Conservation (phyloP, 352 stramenopile species). For the Phytophthora megakarya region DNA sequence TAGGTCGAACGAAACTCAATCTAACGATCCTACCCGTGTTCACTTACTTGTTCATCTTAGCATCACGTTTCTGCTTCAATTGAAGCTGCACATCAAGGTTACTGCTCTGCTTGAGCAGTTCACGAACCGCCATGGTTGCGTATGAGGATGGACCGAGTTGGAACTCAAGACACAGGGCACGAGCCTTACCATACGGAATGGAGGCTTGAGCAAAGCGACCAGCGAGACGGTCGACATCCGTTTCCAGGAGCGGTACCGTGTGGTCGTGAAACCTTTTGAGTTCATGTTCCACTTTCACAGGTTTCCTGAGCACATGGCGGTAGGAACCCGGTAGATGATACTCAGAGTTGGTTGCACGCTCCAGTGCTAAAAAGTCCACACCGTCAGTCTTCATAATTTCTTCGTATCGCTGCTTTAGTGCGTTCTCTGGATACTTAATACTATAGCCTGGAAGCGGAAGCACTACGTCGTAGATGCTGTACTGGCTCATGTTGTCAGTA, state of each 20-base stretch:
- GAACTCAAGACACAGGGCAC: constrained; percentile 83
- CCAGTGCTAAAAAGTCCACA: constrained; percentile 73
- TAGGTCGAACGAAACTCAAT: constrained; percentile 22
- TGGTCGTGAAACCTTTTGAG: constrained; percentile 94
- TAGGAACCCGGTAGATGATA: constrained; percentile 94
- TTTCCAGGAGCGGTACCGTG: constrained; percentile 91
- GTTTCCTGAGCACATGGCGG: constrained; percentile 91
- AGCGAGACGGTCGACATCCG: constrained; percentile 89
- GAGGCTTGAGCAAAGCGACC: constrained; percentile 44
- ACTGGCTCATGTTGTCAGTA: constrained; percentile 89
- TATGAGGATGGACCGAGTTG: constrained; percentile 91
- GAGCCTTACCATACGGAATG: constrained; percentile 63
- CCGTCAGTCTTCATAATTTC: constrained; percentile 60
- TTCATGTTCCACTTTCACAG: constrained; percentile 88
- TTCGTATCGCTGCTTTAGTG: constrained; percentile 69
- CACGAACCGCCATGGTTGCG: constrained; percentile 95
- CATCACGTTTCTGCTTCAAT: constrained; percentile 48
- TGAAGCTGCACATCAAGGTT: constrained; percentile 74
- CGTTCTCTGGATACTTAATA: constrained; percentile 88
- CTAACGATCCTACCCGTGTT: background rate
- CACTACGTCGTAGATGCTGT: constrained; percentile 95
- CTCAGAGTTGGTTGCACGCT: constrained; percentile 81
- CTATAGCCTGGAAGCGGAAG: constrained; percentile 95
- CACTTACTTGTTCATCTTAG: constrained; percentile 21
- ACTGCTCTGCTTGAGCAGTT: constrained; percentile 95